phyloP scores from a whole-genome alignment of 2,329 filamentous ascomycete genomes.

The Alternaria viburni region DNA sequence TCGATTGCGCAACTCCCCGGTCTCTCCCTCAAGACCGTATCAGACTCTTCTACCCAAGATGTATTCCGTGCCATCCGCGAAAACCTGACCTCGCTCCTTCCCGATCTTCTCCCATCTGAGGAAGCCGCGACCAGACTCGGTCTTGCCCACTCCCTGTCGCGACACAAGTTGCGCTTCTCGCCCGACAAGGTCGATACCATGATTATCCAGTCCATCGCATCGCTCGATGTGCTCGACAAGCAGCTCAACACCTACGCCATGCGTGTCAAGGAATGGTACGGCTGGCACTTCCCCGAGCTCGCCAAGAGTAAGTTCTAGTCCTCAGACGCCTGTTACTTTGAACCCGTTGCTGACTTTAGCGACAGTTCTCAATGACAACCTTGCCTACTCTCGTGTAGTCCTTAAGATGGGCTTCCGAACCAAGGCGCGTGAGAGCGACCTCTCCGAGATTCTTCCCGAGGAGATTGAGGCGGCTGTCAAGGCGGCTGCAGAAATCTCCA shows the following conservation, averaged over 20 bases:
- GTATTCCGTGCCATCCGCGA: slow-evolving; percentile 94
- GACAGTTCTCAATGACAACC: slow-evolving; percentile 72
- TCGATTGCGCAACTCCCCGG: slow-evolving; percentile 91
- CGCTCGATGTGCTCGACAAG: slow-evolving; percentile 96
- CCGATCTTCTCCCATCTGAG: slow-evolving; percentile 82
- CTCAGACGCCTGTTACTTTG: neutral
- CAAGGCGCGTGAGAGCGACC: slow-evolving; percentile 75
- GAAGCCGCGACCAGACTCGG: slow-evolving; percentile 94
- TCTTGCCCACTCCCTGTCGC: slow-evolving; percentile 92
- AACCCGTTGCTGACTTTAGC: neutral
- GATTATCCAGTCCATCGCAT: slow-evolving; percentile 92
- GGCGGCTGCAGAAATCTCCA: slow-evolving; percentile 92
- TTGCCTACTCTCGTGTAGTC: slow-evolving; percentile 79
- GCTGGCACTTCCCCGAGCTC: slow-evolving; percentile 99
- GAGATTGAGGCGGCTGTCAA: slow-evolving; percentile 93
- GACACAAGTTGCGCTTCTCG: slow-evolving; percentile 97
- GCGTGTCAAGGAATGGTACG: slow-evolving; percentile 99
- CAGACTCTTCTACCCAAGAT: slow-evolving; percentile 82
- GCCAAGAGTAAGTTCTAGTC: slow-evolving; percentile 69
- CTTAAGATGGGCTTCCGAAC: slow-evolving; percentile 87
- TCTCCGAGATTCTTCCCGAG: slow-evolving; percentile 84
- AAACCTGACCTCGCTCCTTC: slow-evolving; percentile 87
- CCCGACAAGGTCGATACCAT: slow-evolving; percentile 99
- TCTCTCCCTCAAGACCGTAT: slow-evolving; percentile 82
- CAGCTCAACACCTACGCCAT: slow-evolving; percentile 99